Conservation (phyloP, 495 filamentous ascomycete genomes). For the Penicillium robsamsonii region DNA sequence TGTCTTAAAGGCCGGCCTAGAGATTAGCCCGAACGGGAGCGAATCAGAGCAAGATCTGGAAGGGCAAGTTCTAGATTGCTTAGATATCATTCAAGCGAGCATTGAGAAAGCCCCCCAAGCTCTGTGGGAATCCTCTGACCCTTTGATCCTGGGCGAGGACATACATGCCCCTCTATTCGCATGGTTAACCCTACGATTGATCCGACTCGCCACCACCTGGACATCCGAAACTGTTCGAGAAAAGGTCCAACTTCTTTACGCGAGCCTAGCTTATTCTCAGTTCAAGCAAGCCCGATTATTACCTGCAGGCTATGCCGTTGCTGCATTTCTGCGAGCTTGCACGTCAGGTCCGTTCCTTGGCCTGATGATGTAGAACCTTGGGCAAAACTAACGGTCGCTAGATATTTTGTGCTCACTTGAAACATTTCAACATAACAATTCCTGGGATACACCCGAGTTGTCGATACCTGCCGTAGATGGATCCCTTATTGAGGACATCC, state of each 20-base stretch:
- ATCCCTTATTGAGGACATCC: conserved; percentile 33
- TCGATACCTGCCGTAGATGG: conserved; percentile 29
- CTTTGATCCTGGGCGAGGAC: conserved; percentile 43
- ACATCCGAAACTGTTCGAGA: conserved; percentile 26
- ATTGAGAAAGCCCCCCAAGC: conserved; percentile 72
- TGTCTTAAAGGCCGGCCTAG: conserved; percentile 76
- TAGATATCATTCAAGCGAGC: conserved; percentile 69
- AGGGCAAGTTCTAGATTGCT: conserved; percentile 60
- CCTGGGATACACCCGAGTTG: conserved; percentile 14
- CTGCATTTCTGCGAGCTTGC: conserved; percentile 37
- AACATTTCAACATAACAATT: conserved; percentile 8
- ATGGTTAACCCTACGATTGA: conserved; percentile 61
- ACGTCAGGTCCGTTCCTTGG: conserved; percentile 33
- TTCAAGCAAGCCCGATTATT: conserved; percentile 34
- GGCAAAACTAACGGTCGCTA: conserved; percentile 23
- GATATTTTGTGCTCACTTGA: conserved; percentile 42
- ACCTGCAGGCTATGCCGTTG: conserved; percentile 28
- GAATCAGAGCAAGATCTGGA: conserved; percentile 55
- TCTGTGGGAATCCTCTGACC: conserved; percentile 51
- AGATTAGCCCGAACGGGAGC: conserved; percentile 52
- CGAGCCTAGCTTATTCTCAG: conserved; percentile 35
- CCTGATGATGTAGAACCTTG: background rate
- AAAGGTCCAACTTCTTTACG: conserved; percentile 32
- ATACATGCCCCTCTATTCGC: conserved; percentile 66
- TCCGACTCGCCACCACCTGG: conserved; percentile 32